Percentiles rank a stretch among this genome's conserved stretches.
phyloP scores from a whole-genome alignment of 306 rosid species.

The Vachellia pachyceras region DNA sequence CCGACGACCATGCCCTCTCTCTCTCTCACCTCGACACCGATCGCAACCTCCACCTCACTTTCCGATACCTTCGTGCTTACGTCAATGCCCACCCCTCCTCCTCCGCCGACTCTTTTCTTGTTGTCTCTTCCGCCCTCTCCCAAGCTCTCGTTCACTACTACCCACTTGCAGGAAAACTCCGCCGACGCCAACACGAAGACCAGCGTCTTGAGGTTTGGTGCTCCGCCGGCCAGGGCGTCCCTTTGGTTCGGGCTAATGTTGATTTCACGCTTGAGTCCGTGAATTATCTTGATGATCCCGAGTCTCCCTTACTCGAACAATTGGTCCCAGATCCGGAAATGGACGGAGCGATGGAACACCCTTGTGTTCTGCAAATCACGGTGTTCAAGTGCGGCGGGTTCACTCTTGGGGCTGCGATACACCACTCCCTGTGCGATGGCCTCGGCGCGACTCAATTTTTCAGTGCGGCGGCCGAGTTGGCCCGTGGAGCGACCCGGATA shows the following conservation, averaged over 20 bases:
- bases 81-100: conserved; percentile 26
- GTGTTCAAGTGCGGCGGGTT: conserved; percentile 76
- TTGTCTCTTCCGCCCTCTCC: conserved; percentile 70
- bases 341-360: conserved; percentile 54
- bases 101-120: conserved; percentile 49
- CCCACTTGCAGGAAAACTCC: conserved; percentile 76
- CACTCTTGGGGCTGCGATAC: conserved; percentile 75
- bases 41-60: conserved; percentile 65
- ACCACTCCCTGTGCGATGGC: conserved; percentile 80
- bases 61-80: conserved; percentile 91
- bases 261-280: conserved; percentile 62
- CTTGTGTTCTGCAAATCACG: conserved; percentile 74
- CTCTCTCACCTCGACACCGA: conserved; percentile 88
- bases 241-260: conserved; percentile 56
- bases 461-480: conserved; percentile 73
- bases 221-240: conserved; percentile 62
- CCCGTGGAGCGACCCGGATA: conserved; percentile 58
- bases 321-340: conserved; percentile 66
- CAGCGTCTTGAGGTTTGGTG: conserved; percentile 64
- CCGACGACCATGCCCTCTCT: conserved; percentile 57
- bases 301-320: conserved; percentile 52
- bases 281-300: conserved; percentile 60
- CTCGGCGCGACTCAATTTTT: conserved; percentile 78
- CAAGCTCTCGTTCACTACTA: conserved; percentile 67
- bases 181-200: conserved; percentile 32